Evolutionary conservation across 2,329 filamentous ascomycete genomes (phyloP), one percentile per base, ranked within the genome.

Genomic region (Cladosporium sp.): DNA sequence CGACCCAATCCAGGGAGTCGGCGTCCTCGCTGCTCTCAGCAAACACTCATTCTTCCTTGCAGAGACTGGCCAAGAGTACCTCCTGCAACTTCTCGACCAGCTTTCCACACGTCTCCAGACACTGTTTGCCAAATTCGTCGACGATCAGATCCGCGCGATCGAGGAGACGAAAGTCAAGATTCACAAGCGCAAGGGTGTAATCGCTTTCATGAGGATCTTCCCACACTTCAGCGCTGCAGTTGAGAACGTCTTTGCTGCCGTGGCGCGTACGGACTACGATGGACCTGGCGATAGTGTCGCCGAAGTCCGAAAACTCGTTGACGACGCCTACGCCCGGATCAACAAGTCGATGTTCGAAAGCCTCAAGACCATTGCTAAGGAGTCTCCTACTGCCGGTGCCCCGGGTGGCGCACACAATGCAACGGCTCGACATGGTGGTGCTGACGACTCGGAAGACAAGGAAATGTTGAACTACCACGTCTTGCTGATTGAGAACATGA

Each of bases 121-220:
- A 2, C 83, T 90, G 2, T 97, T 96, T 76, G 86, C 82, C 60
- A 91, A 90, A 61, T 97, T 97, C 66, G 85, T 97, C 8, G 93
- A 97, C 64, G 91, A 96, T 62, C 94, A 99, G 71, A 89, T 97
- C 59, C 89, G 90, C 24, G 92, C 91, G 4, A 96, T 97, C 62
- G 94, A 97, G 74, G 94, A 97, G 61, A 97, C 92, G 37, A 97
- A 97, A 75, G 93, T 99, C 72, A 97, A 97, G 78, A 91, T 97
- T 75, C 97, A 96, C 79, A 97, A 97, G 79, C 88, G 94, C 64
- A 97, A 95, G 76, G 93, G 94, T 10, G 90, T 99, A 57, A 97
- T 97, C 66, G 87, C 87, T 15, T 97, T 97, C 73, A 93, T 97
- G 78, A 89, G 90, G 62, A 88, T 93, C 39, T 97, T 97, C 78